These are phyloP conservation scores for Hansenula sp. DNA, from an alignment of 1,139 yeast genomes.

Conservation along the genomic window DNA sequence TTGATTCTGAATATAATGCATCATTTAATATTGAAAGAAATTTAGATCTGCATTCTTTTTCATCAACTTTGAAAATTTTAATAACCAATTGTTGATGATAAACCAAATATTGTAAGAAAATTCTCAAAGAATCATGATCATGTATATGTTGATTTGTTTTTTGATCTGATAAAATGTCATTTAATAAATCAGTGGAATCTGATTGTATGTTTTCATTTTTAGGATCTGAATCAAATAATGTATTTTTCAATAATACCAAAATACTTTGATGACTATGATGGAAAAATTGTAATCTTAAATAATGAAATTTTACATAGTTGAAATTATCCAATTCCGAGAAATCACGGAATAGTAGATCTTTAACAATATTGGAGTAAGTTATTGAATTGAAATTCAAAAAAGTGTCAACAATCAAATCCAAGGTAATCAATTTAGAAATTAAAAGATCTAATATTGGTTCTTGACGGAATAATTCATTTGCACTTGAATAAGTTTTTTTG, in stretches of 20 bases:
- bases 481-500: constrained; percentile 21
- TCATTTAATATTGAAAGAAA: constrained; percentile 6
- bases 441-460: constrained; percentile 29
- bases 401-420: constrained; percentile 30
- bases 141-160: constrained; percentile 6
- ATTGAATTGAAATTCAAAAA: constrained; percentile 21
- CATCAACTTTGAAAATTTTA: constrained; percentile 2
- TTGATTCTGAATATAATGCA: constrained; percentile 1
- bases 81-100: constrained; percentile 12
- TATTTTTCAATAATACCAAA: constrained; percentile 11
- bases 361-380: constrained; percentile 17
- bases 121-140: constrained; percentile 15
- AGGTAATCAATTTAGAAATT: constrained; percentile 31
- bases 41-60: neutral
- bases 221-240: constrained; percentile 11
- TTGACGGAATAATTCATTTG: constrained; percentile 22
- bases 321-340: constrained; percentile 17
- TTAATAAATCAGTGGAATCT: constrained; percentile 21
- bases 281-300: constrained; percentile 17
- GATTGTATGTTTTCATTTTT: constrained; percentile 18
- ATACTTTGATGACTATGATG: constrained; percentile 6
- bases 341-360: constrained; percentile 28
- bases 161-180: constrained; percentile 16
- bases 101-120: constrained; percentile 13
- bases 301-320: constrained; percentile 13